A percentile compares a stretch with the other conserved stretches of the same genome.
These are phyloP conservation scores for Suillus luteus DNA, from an alignment of 768 basidiomycete species.

Conservation along the genomic window DNA sequence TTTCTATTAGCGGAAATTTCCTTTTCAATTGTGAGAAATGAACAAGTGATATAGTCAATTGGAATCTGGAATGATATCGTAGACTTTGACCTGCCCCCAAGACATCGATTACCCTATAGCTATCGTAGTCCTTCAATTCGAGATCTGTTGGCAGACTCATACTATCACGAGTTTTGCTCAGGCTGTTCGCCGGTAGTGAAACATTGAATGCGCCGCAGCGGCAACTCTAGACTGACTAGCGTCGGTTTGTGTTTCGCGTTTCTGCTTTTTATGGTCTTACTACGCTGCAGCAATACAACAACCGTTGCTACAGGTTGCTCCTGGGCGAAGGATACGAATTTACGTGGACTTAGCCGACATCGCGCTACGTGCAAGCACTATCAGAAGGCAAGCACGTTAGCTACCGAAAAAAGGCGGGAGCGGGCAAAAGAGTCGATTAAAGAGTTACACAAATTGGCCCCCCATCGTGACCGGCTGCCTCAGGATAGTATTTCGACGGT, in stretches of 20 bases:
- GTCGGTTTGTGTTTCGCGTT: neutral
- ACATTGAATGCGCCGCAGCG: neutral
- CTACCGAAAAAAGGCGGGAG: neutral
- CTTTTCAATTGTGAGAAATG: too few species aligned
- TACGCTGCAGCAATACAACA: neutral
- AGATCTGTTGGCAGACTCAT: too few species aligned
- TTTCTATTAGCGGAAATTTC: too few species aligned
- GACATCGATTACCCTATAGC: too few species aligned
- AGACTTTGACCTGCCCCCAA: too few species aligned
- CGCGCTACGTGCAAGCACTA: neutral
- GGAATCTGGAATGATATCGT: too few species aligned
- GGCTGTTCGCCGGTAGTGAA: too few species aligned
- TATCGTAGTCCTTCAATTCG: too few species aligned
- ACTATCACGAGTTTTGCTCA: too few species aligned
- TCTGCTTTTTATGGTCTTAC: neutral
- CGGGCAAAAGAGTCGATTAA: neutral
- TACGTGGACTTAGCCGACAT: neutral
- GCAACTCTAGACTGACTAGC: neutral
- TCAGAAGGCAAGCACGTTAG: neutral
- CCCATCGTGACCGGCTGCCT: too few species aligned
- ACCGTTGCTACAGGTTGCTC: neutral
- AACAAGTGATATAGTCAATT: too few species aligned
- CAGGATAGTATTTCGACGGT: too few species aligned
- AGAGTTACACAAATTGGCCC: neutral
- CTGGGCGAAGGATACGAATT: neutral